Evolutionary conservation across 2,329 filamentous ascomycete genomes (phyloP), one percentile per base, ranked within the genome.

Genomic region (Lachnellula cervina): DNA sequence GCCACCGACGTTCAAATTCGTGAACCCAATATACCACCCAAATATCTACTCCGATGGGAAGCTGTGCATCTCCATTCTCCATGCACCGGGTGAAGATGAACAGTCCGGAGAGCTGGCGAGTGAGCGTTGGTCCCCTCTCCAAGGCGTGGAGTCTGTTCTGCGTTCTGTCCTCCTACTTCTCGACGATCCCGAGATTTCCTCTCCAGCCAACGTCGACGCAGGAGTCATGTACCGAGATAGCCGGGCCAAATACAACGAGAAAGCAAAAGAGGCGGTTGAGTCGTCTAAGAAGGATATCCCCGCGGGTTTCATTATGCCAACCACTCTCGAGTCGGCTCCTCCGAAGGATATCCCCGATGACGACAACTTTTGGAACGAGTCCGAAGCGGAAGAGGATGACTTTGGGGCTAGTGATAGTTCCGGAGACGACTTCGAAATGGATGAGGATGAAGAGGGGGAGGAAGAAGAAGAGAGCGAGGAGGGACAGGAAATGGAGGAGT

Each of bases 11-110:
- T 97, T 99, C 78, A 86, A 87, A 61, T 97, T 99, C 74, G 71
- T 84, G 21, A 81, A 80, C 35, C 84, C 88, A 16, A 86, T 97
- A 60, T 90, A 84, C 74, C 93, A 99, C 71, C 93, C 93, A 3
- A 99, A 99, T 71, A 86, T 99, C 68, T 97, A 97, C 75, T 75
- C 84, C 5, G 89, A 97, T 71, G 93, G 93, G 66, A 87, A 87
- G 63, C 81, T 97, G 45, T 97, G 94, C 77, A 97, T 99, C 70
- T 97, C 92, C 46, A 99, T 99, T 67, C 84, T 99, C 11, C 93
- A 99, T 73, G 82, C 84, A 17, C 91, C 94, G 0, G 94, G 94
- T 62, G 90, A 97, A 59, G 93, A 97, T 69, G 83, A 88, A 64
- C 93, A 92, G 78, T 96, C 92, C 0, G 94, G 94, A 59, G 93